Base-by-base conservation (phyloP, 768 basidiomycete genomes). In the Naganishia randhawae region DNA sequence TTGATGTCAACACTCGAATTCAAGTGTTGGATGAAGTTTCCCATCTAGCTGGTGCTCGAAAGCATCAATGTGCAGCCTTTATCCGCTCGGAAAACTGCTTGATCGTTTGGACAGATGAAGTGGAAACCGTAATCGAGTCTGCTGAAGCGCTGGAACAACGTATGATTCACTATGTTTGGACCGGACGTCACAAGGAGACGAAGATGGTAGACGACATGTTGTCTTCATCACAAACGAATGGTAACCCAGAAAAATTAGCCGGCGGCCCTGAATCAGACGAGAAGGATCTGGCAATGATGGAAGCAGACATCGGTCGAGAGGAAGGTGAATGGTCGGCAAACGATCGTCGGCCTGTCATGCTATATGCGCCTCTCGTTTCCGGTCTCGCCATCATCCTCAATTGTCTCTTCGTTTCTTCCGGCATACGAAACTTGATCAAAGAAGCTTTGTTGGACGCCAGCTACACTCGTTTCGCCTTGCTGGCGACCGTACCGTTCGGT, bases 61-160 rank as follows among this genome's bases (percentile, higher is more conserved):
- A 92, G 81, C 91, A 93, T 76, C 91, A 93, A 74, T 91, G 89
- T 61, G 92, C 87, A 22, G 91, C 91, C 0, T 92, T 93, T 76
- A 86, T 91, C 74, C 86, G 91, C 51, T 88, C 91, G 76, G 91
- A 92, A 77, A 85, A 88, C 42, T 88, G 89, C n/a, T 84, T 93
- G 66, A 85, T 92, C 69, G 86, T 92, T 71, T 93, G 91, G 91
- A 86, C 88, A 25, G 89, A 91, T 75, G 84, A 86, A 0, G 83
- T 92, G 52, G 89, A 91, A 75, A 84, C 83, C 71, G 89, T 93
- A 76, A 86, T 93, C 62, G 82, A 80, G 37, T 81, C 80, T 54
- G 81, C 81, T 68, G 84, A 85, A 71, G 75, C 75, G 6, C 84
- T 86, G 62, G 86, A 86, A 70, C 84, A 85, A 27, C 88, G 87